Evolutionary conservation across 2,329 filamentous ascomycete species (phyloP), one percentile per base, ranked within the genome.

Genomic region (Emergomyces pasteurianus): DNA sequence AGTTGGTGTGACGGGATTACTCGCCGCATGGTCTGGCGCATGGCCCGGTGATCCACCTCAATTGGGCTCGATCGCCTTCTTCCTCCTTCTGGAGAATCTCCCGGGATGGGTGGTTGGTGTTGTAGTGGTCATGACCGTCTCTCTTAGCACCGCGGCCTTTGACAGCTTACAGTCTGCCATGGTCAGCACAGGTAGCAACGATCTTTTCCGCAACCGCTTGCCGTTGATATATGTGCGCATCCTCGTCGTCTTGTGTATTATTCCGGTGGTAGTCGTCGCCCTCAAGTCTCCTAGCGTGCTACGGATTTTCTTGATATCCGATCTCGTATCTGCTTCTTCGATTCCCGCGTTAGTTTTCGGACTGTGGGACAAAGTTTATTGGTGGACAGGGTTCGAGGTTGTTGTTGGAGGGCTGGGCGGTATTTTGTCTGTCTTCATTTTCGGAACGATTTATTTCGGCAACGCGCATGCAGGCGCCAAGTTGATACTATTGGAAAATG

Each of bases 101-200:
- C 89, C 89, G 0, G 80, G 75, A 60, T 94, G 89, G 89, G 88
- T 91, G n/a, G 83, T 94, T 1, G 89, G 88, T 59, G 83, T 94
- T 64, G 83, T 92, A 0, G 79, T 94, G 10, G 85, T 92, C 70
- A 91, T 94, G 88, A 84, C 88, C 0, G 83, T 92, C 38, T 83
- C 84, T 10, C 81, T 94, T 58, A 88, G 84, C 68, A 90, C 87
- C 2, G 86, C 89, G 0, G 85, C 89, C 0, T 92, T 94, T 65
- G 89, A 94, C 77, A 87, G 83, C 63, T 79, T 92, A 43, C 90
- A 92, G 74, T 88, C 86, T 1, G 87, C 89, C 66, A 91, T 94
- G 86, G 86, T 92, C 8, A 90, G 87, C n/a, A 88, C 87, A 0
- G 87, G 86, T 16, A 90, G 87, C 65, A 92, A 92, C 76, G 89